phyloP scores from a whole-genome alignment of 495 filamentous ascomycete genomes.

The Beverwykella pulmonaria region DNA sequence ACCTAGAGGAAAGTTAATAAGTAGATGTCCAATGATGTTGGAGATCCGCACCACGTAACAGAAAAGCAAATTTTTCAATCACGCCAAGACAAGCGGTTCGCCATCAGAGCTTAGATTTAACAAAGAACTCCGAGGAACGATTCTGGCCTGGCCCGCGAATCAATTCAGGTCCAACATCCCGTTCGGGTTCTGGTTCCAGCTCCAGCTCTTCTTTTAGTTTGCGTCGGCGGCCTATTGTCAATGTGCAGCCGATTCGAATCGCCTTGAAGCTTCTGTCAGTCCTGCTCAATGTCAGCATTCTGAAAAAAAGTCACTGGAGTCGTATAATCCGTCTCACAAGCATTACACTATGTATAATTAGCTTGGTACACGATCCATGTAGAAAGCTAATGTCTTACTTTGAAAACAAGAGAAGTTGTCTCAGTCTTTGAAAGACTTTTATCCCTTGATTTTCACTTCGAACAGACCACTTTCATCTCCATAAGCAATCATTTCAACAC shows the following conservation, averaged over 20 bases:
- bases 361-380: too few species aligned
- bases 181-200: background rate
- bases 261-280: background rate
- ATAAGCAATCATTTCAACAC: background rate
- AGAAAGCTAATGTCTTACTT: background rate
- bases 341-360: background rate
- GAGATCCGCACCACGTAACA: background rate
- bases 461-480: background rate
- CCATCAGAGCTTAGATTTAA: constrained; percentile 2
- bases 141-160: background rate
- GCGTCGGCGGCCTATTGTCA: background rate
- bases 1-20: too few species aligned
- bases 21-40: background rate
- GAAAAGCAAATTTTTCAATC: background rate
- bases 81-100: background rate
- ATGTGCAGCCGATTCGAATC: background rate
- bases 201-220: background rate
- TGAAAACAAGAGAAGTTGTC: background rate
- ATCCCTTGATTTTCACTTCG: background rate
- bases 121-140: background rate
- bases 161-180: background rate
- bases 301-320: background rate
- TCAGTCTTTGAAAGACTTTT: background rate
- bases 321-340: background rate
- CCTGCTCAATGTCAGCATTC: background rate